phyloP scores from a whole-genome alignment of 225 moss, liverwort and hornwort genomes.

The Marchantia paleacea region DNA sequence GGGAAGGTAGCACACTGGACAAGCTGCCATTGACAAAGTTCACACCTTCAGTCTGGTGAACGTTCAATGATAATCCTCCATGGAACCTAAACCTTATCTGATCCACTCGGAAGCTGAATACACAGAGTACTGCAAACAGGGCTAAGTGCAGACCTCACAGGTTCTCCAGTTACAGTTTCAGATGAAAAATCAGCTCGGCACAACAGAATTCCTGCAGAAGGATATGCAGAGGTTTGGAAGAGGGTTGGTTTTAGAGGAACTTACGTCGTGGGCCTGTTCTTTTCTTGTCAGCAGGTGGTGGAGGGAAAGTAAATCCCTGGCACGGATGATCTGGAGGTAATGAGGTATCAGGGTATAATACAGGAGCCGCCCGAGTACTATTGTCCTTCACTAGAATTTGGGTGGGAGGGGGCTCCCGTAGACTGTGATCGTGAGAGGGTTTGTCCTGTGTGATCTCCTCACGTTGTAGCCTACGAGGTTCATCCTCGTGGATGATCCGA shows the following conservation, averaged over 20 bases:
- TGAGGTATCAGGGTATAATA: slow-evolving; percentile 12
- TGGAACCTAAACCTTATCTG: neutral
- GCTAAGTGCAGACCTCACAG: no score
- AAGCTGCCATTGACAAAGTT: slow-evolving; percentile 40
- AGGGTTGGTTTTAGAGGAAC: neutral
- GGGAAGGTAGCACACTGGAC: slow-evolving; percentile 82
- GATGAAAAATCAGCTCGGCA: no score
- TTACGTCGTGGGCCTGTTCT: slow-evolving; percentile 83
- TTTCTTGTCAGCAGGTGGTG: slow-evolving; percentile 68
- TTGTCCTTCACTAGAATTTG: neutral
- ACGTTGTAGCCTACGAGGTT: no score
- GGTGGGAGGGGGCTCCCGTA: neutral
- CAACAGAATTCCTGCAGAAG: no score
- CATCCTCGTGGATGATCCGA: no score
- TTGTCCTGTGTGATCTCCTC: no score
- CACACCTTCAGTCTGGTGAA: neutral
- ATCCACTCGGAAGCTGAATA: neutral
- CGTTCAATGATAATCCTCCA: neutral
- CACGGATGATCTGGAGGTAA: slow-evolving; percentile 57
- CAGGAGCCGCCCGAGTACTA: slow-evolving; percentile 24
- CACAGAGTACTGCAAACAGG: no score
- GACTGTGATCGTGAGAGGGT: no score
- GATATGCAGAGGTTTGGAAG: no score
- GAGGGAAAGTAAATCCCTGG: slow-evolving; percentile 56
- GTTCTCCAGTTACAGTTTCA: no score